Evolutionary conservation across 345 rosid species (phyloP).

Genomic region (Eucalyptus cloeziana): DNA sequence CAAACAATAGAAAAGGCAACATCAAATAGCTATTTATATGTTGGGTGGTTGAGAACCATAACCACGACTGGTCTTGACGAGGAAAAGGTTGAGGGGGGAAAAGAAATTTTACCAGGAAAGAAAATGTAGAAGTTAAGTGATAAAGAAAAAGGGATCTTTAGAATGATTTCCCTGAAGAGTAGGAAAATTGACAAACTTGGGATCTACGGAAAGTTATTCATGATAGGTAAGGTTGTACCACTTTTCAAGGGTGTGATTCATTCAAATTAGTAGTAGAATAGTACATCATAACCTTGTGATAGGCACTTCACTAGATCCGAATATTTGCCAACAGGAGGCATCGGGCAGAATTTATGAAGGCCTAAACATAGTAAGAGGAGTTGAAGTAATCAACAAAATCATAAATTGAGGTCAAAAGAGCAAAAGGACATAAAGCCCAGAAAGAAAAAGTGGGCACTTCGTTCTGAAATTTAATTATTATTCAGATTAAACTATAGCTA

Average conservation of each 20-base stretch:
- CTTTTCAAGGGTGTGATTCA: neutral
- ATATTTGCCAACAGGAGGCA: neutral
- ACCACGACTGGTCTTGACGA: neutral
- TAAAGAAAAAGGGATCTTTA: neutral
- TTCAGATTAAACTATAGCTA: no score
- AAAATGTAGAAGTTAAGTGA: neutral
- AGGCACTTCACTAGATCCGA: neutral
- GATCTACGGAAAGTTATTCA: neutral
- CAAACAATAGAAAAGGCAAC: no score
- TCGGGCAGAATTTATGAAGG: neutral
- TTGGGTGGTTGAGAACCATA: neutral
- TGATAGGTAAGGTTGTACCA: neutral
- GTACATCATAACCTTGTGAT: no score
- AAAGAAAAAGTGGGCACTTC: no score
- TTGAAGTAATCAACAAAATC: neutral
- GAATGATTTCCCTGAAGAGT: neutral
- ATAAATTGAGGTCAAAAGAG: neutral
- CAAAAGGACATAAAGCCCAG: neutral
- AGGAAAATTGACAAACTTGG: neutral
- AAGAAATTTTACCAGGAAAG: neutral
- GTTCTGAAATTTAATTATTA: no score
- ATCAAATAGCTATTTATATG: neutral
- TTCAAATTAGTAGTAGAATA: no score
- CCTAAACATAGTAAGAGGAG: neutral
- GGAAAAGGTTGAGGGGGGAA: neutral